A percentile compares a stretch with the other conserved stretches of the same genome.
Conservation (phyloP, 495 filamentous ascomycete species). For the Penicillium cataractarum region DNA sequence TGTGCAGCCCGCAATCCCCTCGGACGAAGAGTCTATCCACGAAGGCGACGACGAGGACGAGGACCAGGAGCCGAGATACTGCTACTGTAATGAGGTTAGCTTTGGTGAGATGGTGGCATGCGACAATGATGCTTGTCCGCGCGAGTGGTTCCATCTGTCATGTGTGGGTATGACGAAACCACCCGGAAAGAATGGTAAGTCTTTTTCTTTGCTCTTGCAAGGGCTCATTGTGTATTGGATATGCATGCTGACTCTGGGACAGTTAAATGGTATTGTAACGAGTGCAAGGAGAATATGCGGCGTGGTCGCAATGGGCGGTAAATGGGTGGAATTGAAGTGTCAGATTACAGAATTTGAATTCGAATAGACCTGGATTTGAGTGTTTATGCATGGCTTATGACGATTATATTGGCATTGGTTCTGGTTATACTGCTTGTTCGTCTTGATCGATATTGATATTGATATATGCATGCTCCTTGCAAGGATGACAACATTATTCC, state of each 20-base stretch:
- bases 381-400: conserved; percentile 5
- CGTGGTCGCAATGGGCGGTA: conserved; percentile 50
- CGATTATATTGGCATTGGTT: not conserved
- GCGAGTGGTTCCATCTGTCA: conserved; percentile 95
- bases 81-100: conserved; percentile 88
- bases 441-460: not conserved
- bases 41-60: conserved; percentile 73
- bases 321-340: not conserved
- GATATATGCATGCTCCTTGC: not conserved
- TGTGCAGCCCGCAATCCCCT: conserved; percentile 35
- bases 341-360: not conserved
- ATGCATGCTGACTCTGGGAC: conserved; percentile 30
- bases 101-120: conserved; percentile 99
- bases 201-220: conserved; percentile 16
- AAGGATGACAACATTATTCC: not conserved
- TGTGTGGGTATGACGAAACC: conserved; percentile 89
- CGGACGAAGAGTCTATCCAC: conserved; percentile 54
- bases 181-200: conserved; percentile 81
- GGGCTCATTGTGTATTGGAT: not conserved
- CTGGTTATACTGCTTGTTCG: not conserved
- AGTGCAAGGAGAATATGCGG: conserved; percentile 76
- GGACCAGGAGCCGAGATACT: conserved; percentile 84
- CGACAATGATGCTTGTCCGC: conserved; percentile 81
- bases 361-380: conserved; percentile 9
- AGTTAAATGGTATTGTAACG: conserved; percentile 93